phyloP scores from a whole-genome alignment of 768 basidiomycete genomes.

The Pseudohyphozyma bogoriensis region DNA sequence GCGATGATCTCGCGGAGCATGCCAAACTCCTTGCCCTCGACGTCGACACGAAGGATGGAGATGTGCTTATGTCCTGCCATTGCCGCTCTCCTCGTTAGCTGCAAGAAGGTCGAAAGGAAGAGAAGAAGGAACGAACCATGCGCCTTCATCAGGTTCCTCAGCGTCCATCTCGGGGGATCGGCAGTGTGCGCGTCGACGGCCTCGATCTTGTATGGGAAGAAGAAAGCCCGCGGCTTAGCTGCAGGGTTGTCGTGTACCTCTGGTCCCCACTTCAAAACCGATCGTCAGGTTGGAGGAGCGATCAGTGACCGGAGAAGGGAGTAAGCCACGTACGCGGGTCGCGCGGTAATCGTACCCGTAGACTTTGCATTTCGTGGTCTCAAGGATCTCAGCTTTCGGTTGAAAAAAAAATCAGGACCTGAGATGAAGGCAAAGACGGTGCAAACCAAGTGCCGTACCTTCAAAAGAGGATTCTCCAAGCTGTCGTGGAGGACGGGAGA shows the following conservation, averaged over 20 bases:
- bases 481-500: no score
- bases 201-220: background rate
- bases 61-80: background rate
- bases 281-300: background rate
- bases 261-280: no score
- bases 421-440: background rate
- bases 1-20: background rate
- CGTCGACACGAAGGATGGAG: background rate
- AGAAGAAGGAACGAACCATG: background rate
- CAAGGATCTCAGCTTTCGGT: background rate
- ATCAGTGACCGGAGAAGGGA: no score
- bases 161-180: background rate
- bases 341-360: no score
- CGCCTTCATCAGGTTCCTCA: background rate
- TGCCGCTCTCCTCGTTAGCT: background rate
- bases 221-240: no score
- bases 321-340: no score
- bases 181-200: background rate
- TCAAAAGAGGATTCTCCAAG: background rate
- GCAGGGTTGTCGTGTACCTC: no score
- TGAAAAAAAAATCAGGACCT: background rate
- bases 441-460: background rate
- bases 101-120: no score
- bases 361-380: background rate
- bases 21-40: background rate